Evolutionary conservation across 2,329 filamentous ascomycete species (phyloP).

Genomic region (Stemphylium vesicarium): DNA sequence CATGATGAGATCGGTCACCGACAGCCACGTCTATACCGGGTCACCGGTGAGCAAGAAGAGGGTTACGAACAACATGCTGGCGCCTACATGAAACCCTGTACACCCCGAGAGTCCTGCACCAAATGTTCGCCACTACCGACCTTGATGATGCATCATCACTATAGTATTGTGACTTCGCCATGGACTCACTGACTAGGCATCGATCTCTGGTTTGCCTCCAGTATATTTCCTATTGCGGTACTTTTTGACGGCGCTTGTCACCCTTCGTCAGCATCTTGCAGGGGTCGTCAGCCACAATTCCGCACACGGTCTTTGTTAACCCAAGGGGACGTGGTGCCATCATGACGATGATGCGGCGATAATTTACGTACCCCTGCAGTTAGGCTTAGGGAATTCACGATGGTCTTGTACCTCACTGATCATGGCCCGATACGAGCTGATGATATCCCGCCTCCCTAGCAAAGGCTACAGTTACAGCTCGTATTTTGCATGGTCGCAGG

Average conservation of each 20-base stretch:
- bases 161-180: not conserved
- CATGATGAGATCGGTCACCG: constrained; percentile 23
- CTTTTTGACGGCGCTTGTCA: not conserved
- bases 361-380: not conserved
- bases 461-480: not conserved
- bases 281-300: constrained; percentile 7
- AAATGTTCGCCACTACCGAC: not conserved
- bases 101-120: not conserved
- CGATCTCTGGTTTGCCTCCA: not conserved
- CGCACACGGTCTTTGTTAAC: constrained; percentile 1
- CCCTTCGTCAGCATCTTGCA: constrained; percentile 6
- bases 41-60: constrained; percentile 34
- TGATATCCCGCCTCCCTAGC: not conserved
- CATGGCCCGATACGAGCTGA: not conserved
- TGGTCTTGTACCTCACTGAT: not conserved
- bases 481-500: not conserved
- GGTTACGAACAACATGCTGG: not conserved
- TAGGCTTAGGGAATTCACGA: not conserved
- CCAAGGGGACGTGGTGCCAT: not conserved
- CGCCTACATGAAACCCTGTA: constrained; percentile 1
- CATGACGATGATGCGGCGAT: not conserved
- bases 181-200: not conserved
- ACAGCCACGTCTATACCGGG: constrained; percentile 27
- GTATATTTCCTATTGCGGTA: not conserved
- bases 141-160: not conserved